Percentiles rank a stretch among this genome's conserved stretches.
Conservation (phyloP, 345 rosid species). For the Boechera divaricarpa region DNA sequence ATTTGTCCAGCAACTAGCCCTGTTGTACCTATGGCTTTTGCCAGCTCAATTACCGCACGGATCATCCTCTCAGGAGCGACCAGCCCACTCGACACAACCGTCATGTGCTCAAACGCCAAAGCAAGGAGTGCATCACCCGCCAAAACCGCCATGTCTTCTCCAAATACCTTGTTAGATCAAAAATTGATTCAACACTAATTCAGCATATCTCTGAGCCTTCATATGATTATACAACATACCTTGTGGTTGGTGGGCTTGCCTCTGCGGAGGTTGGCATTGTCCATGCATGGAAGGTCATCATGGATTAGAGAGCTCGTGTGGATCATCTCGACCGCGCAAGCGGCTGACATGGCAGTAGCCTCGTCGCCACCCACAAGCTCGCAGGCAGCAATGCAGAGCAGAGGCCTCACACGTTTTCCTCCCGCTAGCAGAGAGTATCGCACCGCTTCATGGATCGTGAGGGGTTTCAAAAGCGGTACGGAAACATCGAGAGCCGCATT, state of each 20-base stretch:
- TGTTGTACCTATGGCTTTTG: conserved; percentile 63
- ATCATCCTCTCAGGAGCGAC: conserved; percentile 53
- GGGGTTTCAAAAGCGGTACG: conserved; percentile 60
- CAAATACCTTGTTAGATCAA: conserved; percentile 48
- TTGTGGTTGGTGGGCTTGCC: conserved; percentile 89
- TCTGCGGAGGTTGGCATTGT: conserved; percentile 83
- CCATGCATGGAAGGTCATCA: conserved; percentile 96
- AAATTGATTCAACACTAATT: not conserved
- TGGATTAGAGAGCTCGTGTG: conserved; percentile 92
- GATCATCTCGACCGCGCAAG: conserved; percentile 91
- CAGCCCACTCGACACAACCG: conserved; percentile 52
- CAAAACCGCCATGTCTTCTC: conserved; percentile 80
- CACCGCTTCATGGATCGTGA: conserved; percentile 81
- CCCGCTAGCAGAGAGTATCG: conserved; percentile 84
- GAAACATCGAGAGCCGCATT: conserved; percentile 66
- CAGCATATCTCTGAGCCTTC: not conserved
- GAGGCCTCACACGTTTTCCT: conserved; percentile 83
- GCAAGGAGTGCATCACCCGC: conserved; percentile 87
- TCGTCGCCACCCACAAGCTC: conserved; percentile 79
- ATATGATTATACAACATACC: conserved; percentile 38
- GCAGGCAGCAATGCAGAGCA: conserved; percentile 81
- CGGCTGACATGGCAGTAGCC: conserved; percentile 77
- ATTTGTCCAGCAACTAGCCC: conserved; percentile 91
- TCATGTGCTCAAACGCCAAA: conserved; percentile 76
- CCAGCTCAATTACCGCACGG: conserved; percentile 69